Conservation (phyloP, 2,329 filamentous ascomycete species). For the Aspergillus amoenus region DNA sequence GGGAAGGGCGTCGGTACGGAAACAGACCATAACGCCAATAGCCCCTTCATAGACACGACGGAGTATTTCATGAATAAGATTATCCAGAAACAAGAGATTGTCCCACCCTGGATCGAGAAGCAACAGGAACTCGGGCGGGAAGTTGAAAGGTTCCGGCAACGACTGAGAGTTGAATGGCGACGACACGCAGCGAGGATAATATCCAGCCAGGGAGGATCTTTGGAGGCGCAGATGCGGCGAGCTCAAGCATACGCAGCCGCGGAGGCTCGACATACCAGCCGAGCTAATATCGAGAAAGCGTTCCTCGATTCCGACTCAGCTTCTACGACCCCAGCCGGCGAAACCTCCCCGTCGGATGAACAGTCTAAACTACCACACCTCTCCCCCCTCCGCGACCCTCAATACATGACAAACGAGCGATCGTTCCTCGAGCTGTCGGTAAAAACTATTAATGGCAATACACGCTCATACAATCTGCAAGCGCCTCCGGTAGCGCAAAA, state of each 20-base stretch:
- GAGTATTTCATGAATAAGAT: conserved; percentile 99
- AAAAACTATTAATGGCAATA: conserved; percentile 72
- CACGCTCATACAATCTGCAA: conserved; percentile 91
- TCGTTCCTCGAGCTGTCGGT: conserved; percentile 76
- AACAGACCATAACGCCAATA: conserved; percentile 77
- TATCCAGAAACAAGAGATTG: conserved; percentile 92
- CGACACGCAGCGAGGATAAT: conserved; percentile 79
- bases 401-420: conserved; percentile 71
- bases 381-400: conserved; percentile 72
- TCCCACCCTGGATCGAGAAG: conserved; percentile 98
- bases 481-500: conserved; percentile 90
- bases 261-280: conserved; percentile 52
- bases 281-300: conserved; percentile 25
- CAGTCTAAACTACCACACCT: conserved; percentile 39
- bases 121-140: conserved; percentile 82
- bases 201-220: conserved; percentile 69
- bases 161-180: conserved; percentile 81
- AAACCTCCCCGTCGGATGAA: conserved; percentile 3
- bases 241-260: conserved; percentile 75
- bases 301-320: conserved; percentile 17
- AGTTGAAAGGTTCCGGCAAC: conserved; percentile 66
- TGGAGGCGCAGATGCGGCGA: conserved; percentile 69
- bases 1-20: conserved; percentile 70
- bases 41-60: conserved; percentile 90
- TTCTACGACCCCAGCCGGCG: neutral